Base-by-base conservation (phyloP, 805 yeast genomes). In the Jamesozyma lodderae region DNA sequence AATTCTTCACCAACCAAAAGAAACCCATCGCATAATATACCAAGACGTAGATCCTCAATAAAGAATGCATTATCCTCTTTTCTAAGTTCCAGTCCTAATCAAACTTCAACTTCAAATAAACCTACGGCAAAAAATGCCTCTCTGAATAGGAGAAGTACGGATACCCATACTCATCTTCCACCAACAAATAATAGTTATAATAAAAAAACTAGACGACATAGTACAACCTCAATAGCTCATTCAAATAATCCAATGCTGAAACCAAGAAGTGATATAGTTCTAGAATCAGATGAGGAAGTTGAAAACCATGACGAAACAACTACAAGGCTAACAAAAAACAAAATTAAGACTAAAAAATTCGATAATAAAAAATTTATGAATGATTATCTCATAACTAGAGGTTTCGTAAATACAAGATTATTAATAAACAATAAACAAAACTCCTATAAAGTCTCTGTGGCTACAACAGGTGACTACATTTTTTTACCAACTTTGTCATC, bases 391-490 rank as follows among this genome's bases (percentile, higher is more conserved):
- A 37, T 44, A 4, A 52, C 46, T 15, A 48, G 60, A 34, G 64
- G 64, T 8, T 50, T 59, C 22, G 33, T 55, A 9, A 30, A 40
- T 19, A 51, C 59, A 14, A 50, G 41, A 35, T 24, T 23, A 3
- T 26, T 54, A 6, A 27, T 45, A 1, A 45, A 45, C 11, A 46
- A 38, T 8, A 39, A 43, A n/a, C 38, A 44, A 13, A 45, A 36
- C 26, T 39, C 41, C 24, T 31, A 52, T 13, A 41, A 43, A 8
- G 48, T 64, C 1, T 51, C 58, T 1, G 33, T 62, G 3, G 55
- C 67, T 10, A 52, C 67, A 0, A 51, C 56, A 4, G 66, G 67
- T 9, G 66, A 63, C 16, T 50, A 51, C 30, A 49, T 64, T 6
- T 64, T 63, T 36, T 38, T 64, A 20, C 64, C 64, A 3, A 60